Percentiles rank a stretch among this genome's conserved stretches.
Evolutionary conservation across 805 yeast species (phyloP).

Genomic region (Candida michaelii): DNA sequence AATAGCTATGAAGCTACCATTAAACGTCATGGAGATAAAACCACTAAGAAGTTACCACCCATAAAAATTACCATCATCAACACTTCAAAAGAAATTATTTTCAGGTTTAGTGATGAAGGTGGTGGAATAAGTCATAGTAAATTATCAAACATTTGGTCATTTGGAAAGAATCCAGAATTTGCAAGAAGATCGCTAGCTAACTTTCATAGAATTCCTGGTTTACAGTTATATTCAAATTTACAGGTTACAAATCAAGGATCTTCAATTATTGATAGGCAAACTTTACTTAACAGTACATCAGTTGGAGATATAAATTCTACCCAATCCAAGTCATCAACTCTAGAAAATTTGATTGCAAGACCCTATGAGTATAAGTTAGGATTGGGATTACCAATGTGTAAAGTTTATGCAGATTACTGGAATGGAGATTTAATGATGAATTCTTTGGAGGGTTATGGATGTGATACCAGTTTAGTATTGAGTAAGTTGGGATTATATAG

Average conservation of each 20-base stretch:
- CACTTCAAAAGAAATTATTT: slow-evolving; percentile 63
- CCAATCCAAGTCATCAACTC: slow-evolving; percentile 47
- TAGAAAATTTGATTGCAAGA: slow-evolving; percentile 65
- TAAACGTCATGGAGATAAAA: slow-evolving; percentile 26
- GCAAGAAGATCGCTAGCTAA: slow-evolving; percentile 61
- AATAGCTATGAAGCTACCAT: slow-evolving; percentile 85
- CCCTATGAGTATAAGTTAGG: slow-evolving; percentile 78
- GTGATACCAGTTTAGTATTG: slow-evolving; percentile 79
- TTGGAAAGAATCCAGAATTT: slow-evolving; percentile 66
- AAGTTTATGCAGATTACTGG: slow-evolving; percentile 95
- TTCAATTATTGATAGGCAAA: slow-evolving; percentile 28
- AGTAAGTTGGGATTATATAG: slow-evolving; percentile 73
- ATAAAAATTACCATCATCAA: slow-evolving; percentile 74
- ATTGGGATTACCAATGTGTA: slow-evolving; percentile 88
- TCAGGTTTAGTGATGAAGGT: slow-evolving; percentile 85
- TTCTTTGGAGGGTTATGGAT: slow-evolving; percentile 87
- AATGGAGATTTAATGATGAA: slow-evolving; percentile 84
- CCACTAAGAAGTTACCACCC: slow-evolving; percentile 55
- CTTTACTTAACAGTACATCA: slow-evolving; percentile 39
- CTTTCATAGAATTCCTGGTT: slow-evolving; percentile 70
- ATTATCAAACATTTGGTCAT: slow-evolving; percentile 76
- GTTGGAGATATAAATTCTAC: slow-evolving; percentile 25
- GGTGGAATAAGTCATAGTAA: slow-evolving; percentile 75
- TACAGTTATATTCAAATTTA: slow-evolving; percentile 44
- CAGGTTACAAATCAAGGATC: slow-evolving; percentile 43